A percentile compares a stretch with the other conserved stretches of the same genome.
These are phyloP conservation scores for Torulaspora microellipsoides DNA, from an alignment of 805 yeast genomes.

Conservation along the genomic window DNA sequence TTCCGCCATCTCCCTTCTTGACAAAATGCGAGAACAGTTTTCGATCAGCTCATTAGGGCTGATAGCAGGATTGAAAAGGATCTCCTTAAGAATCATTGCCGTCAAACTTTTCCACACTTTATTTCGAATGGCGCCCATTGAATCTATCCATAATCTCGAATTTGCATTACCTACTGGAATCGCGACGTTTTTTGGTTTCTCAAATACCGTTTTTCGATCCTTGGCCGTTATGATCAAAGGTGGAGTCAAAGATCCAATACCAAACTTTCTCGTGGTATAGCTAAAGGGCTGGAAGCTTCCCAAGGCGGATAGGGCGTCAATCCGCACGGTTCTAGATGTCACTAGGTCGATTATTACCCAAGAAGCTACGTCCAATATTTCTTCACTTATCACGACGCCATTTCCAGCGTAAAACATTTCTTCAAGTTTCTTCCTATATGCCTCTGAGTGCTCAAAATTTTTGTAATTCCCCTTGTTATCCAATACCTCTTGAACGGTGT, in stretches of 20 bases:
- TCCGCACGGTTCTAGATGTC: slow-evolving; percentile 38
- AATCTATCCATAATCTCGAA: slow-evolving; percentile 67
- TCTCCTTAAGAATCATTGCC: slow-evolving; percentile 41
- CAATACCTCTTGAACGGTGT: slow-evolving; percentile 21
- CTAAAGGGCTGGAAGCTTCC: slow-evolving; percentile 48
- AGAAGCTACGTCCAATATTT: slow-evolving; percentile 58
- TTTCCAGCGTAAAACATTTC: slow-evolving; percentile 42
- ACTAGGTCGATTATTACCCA: slow-evolving; percentile 55
- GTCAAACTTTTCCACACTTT: slow-evolving; percentile 57
- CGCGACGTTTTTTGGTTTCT: slow-evolving; percentile 24
- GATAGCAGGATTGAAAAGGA: slow-evolving; percentile 56
- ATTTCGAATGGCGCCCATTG: slow-evolving; percentile 54
- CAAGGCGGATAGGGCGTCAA: slow-evolving; percentile 53
- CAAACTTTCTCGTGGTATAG: slow-evolving; percentile 73
- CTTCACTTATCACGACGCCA: slow-evolving; percentile 52
- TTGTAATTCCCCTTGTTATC: slow-evolving; percentile 29
- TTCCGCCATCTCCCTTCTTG: slow-evolving; percentile 36
- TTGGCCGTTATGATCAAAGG: slow-evolving; percentile 52
- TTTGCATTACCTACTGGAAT: slow-evolving; percentile 61
- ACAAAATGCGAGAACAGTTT: slow-evolving; percentile 30
- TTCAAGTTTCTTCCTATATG: slow-evolving; percentile 42
- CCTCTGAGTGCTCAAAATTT: slow-evolving; percentile 44
- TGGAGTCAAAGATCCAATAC: slow-evolving; percentile 55
- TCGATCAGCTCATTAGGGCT: slow-evolving; percentile 22
- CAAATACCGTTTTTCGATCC: slow-evolving; percentile 6